A percentile compares a stretch with the other conserved stretches of the same genome.
phyloP scores from a whole-genome alignment of 129 eudicot genomes.

The Cynara cardunculus region DNA sequence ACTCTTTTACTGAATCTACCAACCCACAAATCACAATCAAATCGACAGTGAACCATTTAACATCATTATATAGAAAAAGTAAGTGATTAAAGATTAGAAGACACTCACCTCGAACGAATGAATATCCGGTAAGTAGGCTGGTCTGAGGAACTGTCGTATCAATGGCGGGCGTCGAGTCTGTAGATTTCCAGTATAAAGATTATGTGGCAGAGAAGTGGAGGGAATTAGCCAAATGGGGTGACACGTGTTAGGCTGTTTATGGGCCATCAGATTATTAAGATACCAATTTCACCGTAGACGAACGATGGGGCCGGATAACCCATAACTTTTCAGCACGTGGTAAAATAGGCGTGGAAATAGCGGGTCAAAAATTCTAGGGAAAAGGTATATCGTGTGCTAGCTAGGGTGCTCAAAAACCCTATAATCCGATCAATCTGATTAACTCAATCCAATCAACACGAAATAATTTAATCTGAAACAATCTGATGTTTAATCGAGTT shows the following conservation, averaged over 20 bases:
- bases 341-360: background rate
- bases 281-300: background rate
- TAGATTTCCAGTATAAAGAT: constrained; percentile 17
- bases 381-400: too few species aligned
- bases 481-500: too few species aligned
- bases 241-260: constrained; percentile 23
- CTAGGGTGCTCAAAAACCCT: too few species aligned
- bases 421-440: too few species aligned
- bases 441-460: too few species aligned
- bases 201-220: background rate
- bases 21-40: background rate
- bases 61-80: background rate
- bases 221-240: background rate
- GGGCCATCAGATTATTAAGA: constrained; percentile 5
- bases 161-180: background rate
- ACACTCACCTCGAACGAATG: constrained; percentile 10
- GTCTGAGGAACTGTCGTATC: background rate
- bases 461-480: too few species aligned
- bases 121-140: background rate
- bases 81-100: constrained; percentile 1
- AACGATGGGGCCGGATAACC: too few species aligned
- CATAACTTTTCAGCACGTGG: background rate
- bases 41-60: background rate
- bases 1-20: background rate
- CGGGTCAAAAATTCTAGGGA: too few species aligned